A percentile compares a stretch with the other conserved stretches of the same genome.
Conservation (phyloP, 192 early-diverging fungal genomes). For the Podila epicladia region DNA sequence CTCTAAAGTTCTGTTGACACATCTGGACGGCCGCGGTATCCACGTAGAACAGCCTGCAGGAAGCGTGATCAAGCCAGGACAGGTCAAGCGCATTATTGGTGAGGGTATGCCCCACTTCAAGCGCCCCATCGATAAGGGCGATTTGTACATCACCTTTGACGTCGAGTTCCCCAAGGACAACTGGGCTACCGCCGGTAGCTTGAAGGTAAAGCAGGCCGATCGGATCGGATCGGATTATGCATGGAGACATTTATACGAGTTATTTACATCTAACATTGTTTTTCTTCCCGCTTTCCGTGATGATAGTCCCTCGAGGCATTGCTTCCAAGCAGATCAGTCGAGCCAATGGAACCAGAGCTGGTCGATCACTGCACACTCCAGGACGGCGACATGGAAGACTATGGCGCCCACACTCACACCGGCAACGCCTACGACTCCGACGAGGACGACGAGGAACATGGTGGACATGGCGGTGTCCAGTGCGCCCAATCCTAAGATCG, state of each 20-base stretch:
- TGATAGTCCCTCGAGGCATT: slow-evolving; percentile 38
- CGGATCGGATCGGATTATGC: too few species aligned
- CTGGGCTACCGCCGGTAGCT: slow-evolving; percentile 48
- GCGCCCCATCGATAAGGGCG: slow-evolving; percentile 79
- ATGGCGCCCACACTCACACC: slow-evolving; percentile 49
- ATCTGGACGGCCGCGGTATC: slow-evolving; percentile 90
- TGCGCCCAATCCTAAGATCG: slow-evolving; percentile 57
- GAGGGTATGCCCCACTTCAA: slow-evolving; percentile 95
- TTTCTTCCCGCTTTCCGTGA: background rate
- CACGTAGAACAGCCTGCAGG: slow-evolving; percentile 86
- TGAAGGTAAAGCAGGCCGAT: slow-evolving; percentile 24
- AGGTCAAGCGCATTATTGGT: slow-evolving; percentile 81
- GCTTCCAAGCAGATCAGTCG: slow-evolving; percentile 20
- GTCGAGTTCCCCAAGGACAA: slow-evolving; percentile 83
- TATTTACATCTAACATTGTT: background rate
- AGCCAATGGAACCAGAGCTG: slow-evolving; percentile 52
- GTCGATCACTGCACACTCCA: slow-evolving; percentile 58
- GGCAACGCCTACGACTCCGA: slow-evolving; percentile 65
- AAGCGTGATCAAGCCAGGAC: slow-evolving; percentile 86
- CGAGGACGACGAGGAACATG: slow-evolving; percentile 49
- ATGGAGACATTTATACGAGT: too few species aligned
- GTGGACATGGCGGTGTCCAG: slow-evolving; percentile 44
- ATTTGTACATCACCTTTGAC: slow-evolving; percentile 88
- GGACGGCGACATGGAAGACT: slow-evolving; percentile 55
- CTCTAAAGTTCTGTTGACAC: slow-evolving; percentile 76